Percentiles rank a stretch among this genome's conserved stretches.
These are phyloP conservation scores for Glycine soja DNA, from an alignment of 306 rosid genomes.

Conservation along the genomic window DNA sequence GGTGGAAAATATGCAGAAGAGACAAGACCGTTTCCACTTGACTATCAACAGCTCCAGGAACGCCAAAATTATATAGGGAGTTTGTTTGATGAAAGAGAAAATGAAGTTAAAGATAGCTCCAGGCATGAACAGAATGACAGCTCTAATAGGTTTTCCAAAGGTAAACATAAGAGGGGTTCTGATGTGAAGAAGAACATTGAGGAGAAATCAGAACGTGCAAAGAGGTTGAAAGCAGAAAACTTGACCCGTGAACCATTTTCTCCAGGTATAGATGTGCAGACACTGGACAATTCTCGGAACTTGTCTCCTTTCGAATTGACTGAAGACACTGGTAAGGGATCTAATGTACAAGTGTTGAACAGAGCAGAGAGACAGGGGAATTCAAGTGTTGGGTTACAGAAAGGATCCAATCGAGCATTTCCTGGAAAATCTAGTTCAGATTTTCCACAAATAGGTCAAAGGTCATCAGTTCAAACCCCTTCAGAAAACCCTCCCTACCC, in stretches of 20 bases:
- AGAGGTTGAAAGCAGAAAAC: conserved; percentile 67
- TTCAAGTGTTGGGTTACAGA: conserved; percentile 61
- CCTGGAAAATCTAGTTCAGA: conserved; percentile 69
- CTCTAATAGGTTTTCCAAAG: conserved; percentile 68
- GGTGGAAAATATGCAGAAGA: conserved; percentile 57
- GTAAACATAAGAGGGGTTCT: conserved; percentile 69
- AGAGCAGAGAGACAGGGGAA: conserved; percentile 69
- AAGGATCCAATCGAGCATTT: conserved; percentile 61
- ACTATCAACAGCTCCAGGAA: conserved; percentile 64
- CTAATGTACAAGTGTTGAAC: conserved; percentile 53
- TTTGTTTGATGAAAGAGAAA: conserved; percentile 74
- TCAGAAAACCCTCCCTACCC: conserved; percentile 61
- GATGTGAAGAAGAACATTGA: conserved; percentile 63
- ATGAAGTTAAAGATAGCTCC: conserved; percentile 57
- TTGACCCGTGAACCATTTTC: conserved; percentile 52
- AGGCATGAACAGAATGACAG: conserved; percentile 75
- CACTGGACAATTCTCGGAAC: conserved; percentile 56
- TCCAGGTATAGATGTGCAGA: conserved; percentile 60
- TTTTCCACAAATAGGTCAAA: conserved; percentile 63
- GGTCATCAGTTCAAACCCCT: conserved; percentile 63
- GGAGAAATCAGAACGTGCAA: conserved; percentile 62
- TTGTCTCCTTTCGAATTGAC: conserved; percentile 62
- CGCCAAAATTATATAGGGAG: conserved; percentile 69
- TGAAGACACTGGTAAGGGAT: conserved; percentile 63
- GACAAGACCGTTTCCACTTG: conserved; percentile 56